These are phyloP conservation scores for Knufia fluminis DNA, from an alignment of 2,329 filamentous ascomycete genomes.

Conservation along the genomic window DNA sequence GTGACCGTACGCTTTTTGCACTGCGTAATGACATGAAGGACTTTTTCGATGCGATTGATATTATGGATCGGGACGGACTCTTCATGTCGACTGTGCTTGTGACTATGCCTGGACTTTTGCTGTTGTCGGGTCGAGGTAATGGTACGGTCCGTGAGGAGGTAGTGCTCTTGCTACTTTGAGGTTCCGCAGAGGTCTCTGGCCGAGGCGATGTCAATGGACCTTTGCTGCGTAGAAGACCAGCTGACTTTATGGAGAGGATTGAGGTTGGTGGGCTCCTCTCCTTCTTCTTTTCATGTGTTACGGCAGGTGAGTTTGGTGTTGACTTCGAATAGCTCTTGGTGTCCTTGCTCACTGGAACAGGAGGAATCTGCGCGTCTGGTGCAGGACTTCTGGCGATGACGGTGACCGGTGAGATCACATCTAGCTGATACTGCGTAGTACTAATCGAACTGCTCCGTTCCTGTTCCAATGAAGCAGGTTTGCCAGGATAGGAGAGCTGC, in stretches of 20 bases:
- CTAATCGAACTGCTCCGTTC: neutral
- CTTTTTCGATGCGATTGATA: neutral
- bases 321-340: neutral
- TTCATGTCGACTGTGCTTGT: slow-evolving; percentile 2
- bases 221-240: neutral
- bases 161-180: neutral
- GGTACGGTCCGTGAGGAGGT: neutral
- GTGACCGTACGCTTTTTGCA: neutral
- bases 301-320: neutral
- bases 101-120: slow-evolving; percentile 3
- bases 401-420: neutral
- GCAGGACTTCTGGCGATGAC: neutral
- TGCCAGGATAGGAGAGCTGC: neutral
- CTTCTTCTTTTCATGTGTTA: neutral
- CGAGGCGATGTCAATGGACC: neutral
- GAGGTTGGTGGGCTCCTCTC: neutral
- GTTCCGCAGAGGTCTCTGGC: neutral
- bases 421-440: neutral
- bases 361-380: neutral
- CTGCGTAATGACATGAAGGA: slow-evolving; percentile 1
- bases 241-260: neutral
- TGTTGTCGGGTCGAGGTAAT: neutral
- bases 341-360: neutral
- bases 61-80: neutral
- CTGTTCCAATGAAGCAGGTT: neutral